A percentile compares a stretch with the other conserved stretches of the same genome.
phyloP scores from a whole-genome alignment of 2,329 filamentous ascomycete species.

The Aspergillus latus region DNA sequence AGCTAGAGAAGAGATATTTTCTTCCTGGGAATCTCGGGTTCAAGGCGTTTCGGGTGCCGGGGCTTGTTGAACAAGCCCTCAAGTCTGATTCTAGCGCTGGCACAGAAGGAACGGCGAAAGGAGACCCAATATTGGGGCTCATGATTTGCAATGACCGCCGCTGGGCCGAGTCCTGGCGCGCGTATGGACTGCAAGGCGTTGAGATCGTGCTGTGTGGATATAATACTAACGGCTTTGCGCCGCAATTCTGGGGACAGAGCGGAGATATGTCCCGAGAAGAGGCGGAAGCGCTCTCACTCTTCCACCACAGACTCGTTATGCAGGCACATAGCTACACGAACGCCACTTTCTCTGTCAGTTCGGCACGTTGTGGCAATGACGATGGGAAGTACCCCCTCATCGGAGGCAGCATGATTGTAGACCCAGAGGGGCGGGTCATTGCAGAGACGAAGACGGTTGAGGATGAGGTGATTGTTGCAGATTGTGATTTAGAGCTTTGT shows the following conservation, averaged over 20 bases:
- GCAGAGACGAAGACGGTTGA: constrained; percentile 49
- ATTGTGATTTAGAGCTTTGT: constrained; percentile 52
- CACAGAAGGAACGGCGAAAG: constrained; percentile 23
- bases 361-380: constrained; percentile 53
- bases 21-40: constrained; percentile 55
- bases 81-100: constrained; percentile 15
- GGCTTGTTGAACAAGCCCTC: constrained; percentile 37
- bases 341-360: constrained; percentile 51
- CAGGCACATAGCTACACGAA: constrained; percentile 57
- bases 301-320: constrained; percentile 55
- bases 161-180: constrained; percentile 56
- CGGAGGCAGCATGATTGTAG: constrained; percentile 50
- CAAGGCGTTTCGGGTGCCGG: constrained; percentile 53
- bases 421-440: constrained; percentile 52
- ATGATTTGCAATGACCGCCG: constrained; percentile 58
- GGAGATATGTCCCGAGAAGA: constrained; percentile 46
- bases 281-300: constrained; percentile 50
- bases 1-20: constrained; percentile 59
- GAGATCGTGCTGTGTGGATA: constrained; percentile 53
- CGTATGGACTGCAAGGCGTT: constrained; percentile 53
- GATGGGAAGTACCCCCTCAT: constrained; percentile 54
- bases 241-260: constrained; percentile 46
- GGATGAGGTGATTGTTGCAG: constrained; percentile 54
- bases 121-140: constrained; percentile 56
- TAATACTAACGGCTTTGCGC: constrained; percentile 53